Evolutionary conservation across 768 basidiomycete genomes (phyloP).

Genomic region (Kwoniella pini): DNA sequence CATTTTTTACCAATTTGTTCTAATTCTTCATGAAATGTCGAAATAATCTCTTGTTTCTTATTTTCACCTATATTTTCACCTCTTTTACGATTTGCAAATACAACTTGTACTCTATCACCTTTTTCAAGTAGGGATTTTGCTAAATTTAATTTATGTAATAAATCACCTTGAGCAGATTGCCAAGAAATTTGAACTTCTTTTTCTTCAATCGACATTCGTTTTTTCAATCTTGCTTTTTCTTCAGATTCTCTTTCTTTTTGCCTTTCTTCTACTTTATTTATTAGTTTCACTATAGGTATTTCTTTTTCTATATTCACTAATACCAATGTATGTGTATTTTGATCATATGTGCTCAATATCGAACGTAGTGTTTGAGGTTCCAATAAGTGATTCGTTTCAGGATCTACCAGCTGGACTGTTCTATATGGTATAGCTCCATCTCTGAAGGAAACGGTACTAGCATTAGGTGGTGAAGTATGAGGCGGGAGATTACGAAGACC

Average conservation of each 20-base stretch:
- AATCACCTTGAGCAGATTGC: conserved; percentile 45
- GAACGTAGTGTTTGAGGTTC: conserved; percentile 28
- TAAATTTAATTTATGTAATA: conserved; percentile 41
- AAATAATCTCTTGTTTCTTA: conserved; percentile 37
- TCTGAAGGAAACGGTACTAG: conserved; percentile 12
- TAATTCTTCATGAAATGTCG: conserved; percentile 37
- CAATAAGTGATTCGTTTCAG: conserved; percentile 31
- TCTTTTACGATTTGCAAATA: conserved; percentile 38
- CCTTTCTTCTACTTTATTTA: conserved; percentile 34
- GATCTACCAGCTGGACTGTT: conserved; percentile 42
- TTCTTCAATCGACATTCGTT: conserved; percentile 34
- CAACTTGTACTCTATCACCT: conserved; percentile 46
- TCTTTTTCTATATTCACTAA: conserved; percentile 33
- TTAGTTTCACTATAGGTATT: conserved; percentile 45
- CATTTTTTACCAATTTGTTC: conserved; percentile 34
- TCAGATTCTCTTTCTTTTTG: conserved; percentile 26
- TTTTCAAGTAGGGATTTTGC: conserved; percentile 36
- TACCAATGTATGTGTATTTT: conserved; percentile 33
- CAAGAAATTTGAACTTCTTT: conserved; percentile 52
- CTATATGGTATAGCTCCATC: conserved; percentile 43
- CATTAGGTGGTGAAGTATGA: conserved; percentile 2
- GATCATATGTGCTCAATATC: conserved; percentile 31
- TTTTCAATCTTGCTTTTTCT: conserved; percentile 29
- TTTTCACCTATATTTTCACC: conserved; percentile 18
- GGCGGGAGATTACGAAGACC: conserved; percentile 10